Base-by-base conservation (phyloP, 768 basidiomycete genomes). In the Serendipita sp. region DNA sequence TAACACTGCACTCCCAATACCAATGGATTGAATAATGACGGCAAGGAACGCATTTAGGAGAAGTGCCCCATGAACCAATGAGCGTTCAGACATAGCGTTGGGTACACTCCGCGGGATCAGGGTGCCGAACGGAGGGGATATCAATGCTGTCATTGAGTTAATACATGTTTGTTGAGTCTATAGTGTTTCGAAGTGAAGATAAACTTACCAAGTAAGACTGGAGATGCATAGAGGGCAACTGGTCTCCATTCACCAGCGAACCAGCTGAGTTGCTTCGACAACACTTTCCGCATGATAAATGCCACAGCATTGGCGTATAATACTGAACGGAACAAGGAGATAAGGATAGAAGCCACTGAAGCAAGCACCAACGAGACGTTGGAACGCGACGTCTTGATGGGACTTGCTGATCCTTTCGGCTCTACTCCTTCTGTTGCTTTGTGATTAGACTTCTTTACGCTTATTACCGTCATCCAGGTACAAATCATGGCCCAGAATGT, bases 211-310 rank as follows among this genome's bases (percentile, higher is more conserved):
- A 88, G 75, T 13, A 91, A 70, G 0, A 84, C 83, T 1, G 89
- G 80, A 13, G 90, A 88, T 2, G 80, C 88, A 70, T 90, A 98
- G 23, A 96, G 73, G 23, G 79, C 70, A 7, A 94, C 67, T 1
- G 81, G 79, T 10, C 82, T 78, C 68, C 84, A 79, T 67, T 89
- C 89, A 46, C 78, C 80, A 15, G 81, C 77, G 73, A 90, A 96
- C 93, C 93, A 97, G 69, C 88, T 88, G 82, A 95, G 81, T 0
- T 82, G 79, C 73, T 82, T 86, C 5, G 81, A 78, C 23, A 91
- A 72, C 0, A 83, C 80, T 3, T 72, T 71, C 32, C 74, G 72
- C 84, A 95, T 86, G 11, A 89, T 65, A 1, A 83, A 70, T 0
- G 94, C 95, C 0, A 89, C 79, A 0, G 79, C 66, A 68, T 95